Conservation (phyloP, 495 filamentous ascomycete species). For the Pyrenopolyporus hunteri region DNA sequence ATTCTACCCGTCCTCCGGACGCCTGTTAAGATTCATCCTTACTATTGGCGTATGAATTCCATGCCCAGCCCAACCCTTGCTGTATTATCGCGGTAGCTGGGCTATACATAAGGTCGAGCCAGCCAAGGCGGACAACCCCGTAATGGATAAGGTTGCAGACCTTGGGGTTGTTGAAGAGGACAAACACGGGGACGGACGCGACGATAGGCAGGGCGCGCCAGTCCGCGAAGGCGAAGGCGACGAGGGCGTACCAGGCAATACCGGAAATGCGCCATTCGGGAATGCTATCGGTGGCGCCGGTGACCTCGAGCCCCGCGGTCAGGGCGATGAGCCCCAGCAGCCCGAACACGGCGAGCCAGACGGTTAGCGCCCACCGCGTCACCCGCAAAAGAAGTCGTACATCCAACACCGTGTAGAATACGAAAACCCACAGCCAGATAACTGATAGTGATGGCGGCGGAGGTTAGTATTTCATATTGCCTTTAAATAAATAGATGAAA, state of each 20-base stretch:
- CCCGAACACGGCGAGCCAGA: slow-evolving; percentile 20
- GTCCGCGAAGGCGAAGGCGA: neutral
- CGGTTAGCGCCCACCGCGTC: slow-evolving; percentile 13
- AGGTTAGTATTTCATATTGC: neutral
- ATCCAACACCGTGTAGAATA: slow-evolving; percentile 5
- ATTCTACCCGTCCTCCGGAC: too few relatives aligned
- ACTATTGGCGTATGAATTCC: too few relatives aligned
- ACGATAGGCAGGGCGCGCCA: slow-evolving; percentile 13
- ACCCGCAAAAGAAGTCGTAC: slow-evolving; percentile 7
- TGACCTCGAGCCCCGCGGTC: slow-evolving; percentile 18
- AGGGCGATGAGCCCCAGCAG: slow-evolving; percentile 9
- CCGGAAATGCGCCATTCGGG: neutral
- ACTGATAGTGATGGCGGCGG: slow-evolving; percentile 8
- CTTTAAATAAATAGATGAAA: neutral
- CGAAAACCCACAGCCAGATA: slow-evolving; percentile 17
- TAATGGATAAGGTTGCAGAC: slow-evolving; percentile 9
- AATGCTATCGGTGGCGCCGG: neutral
- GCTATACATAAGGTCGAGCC: slow-evolving; percentile 21
- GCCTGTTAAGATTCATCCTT: too few relatives aligned
- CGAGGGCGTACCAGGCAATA: slow-evolving; percentile 17
- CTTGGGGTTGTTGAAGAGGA: slow-evolving; percentile 18
- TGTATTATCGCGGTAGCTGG: too few relatives aligned
- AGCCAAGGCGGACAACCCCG: slow-evolving; percentile 25
- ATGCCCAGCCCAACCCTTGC: too few relatives aligned
- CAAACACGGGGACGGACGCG: neutral